Evolutionary conservation across 495 filamentous ascomycete genomes (phyloP).

Genomic region (Hypomontagnella submonticulosa): DNA sequence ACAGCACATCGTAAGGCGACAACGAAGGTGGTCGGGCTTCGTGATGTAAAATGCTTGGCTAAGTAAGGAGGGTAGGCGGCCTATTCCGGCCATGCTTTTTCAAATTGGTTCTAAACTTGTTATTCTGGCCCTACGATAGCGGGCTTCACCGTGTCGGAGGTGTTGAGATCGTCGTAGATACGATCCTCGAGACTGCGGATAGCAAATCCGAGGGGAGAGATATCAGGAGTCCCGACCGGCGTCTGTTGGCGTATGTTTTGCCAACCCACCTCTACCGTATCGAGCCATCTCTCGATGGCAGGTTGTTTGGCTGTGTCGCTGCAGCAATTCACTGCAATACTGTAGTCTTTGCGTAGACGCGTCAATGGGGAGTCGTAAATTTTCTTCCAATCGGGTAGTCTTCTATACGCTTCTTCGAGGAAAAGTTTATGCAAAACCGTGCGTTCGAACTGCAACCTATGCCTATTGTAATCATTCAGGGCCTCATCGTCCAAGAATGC

Average conservation of each 20-base stretch:
- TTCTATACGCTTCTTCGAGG: background rate
- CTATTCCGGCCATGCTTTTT: background rate
- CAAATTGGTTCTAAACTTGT: background rate
- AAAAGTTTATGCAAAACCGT: background rate
- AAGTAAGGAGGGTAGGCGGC: background rate
- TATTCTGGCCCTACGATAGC: slow-evolving; percentile 2
- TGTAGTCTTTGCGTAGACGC: slow-evolving; percentile 3
- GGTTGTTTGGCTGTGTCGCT: background rate
- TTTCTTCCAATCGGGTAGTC: background rate
- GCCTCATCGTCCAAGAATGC: slow-evolving; percentile 3
- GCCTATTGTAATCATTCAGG: slow-evolving; percentile 3
- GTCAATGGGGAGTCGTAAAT: slow-evolving; percentile 4
- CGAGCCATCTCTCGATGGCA: slow-evolving; percentile 1
- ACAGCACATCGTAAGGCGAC: background rate
- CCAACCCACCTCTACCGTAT: slow-evolving; percentile 3
- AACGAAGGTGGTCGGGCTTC: background rate
- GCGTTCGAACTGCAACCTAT: slow-evolving; percentile 1
- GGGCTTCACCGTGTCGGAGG: slow-evolving; percentile 10
- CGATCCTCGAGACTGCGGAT: slow-evolving; percentile 11
- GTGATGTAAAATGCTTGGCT: background rate
- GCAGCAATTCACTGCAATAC: background rate
- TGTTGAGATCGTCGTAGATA: slow-evolving; percentile 5
- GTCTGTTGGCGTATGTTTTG: slow-evolving; percentile 3
- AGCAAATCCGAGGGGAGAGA: background rate
- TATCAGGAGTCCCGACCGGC: background rate